Percentiles rank a stretch among this genome's conserved stretches.
Conservation (phyloP, 2,329 filamentous ascomycete genomes). For the Colletotrichum higginsianum region DNA sequence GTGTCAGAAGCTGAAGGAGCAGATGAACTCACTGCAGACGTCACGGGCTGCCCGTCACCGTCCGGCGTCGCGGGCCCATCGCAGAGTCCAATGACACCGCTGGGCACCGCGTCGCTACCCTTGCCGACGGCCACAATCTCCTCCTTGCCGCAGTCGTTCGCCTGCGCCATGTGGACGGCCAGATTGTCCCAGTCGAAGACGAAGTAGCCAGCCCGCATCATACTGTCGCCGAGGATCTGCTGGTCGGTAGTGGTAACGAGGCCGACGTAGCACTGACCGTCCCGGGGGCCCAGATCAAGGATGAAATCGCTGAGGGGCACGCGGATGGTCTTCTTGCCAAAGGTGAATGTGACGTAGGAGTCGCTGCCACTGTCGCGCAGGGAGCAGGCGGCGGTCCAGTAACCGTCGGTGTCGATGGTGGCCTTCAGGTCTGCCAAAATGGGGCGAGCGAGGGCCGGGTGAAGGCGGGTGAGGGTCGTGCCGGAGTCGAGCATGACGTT, state of each 20-base stretch:
- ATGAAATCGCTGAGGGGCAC: constrained; percentile 66
- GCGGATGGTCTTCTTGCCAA: constrained; percentile 57
- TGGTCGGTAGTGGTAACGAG: constrained; percentile 56
- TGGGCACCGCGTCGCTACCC: constrained; percentile 52
- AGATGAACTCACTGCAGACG: constrained; percentile 26
- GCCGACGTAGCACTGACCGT: constrained; percentile 59
- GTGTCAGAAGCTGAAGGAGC: constrained; percentile 1
- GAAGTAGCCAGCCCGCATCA: constrained; percentile 61
- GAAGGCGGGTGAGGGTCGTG: constrained; percentile 65
- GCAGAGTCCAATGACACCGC: constrained; percentile 53
- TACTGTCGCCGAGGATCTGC: constrained; percentile 61
- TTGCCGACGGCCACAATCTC: constrained; percentile 56
- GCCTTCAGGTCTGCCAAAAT: constrained; percentile 62
- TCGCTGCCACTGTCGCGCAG: constrained; percentile 53
- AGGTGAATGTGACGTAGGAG: constrained; percentile 62
- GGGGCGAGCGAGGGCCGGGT: constrained; percentile 56
- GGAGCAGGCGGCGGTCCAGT: constrained; percentile 61
- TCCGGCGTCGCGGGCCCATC: constrained; percentile 45
- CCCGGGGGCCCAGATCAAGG: constrained; percentile 54
- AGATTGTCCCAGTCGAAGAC: constrained; percentile 63
- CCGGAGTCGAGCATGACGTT: constrained; percentile 68
- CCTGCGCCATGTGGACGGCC: constrained; percentile 58
- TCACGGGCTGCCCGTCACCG: constrained; percentile 5
- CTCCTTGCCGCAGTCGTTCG: constrained; percentile 56
- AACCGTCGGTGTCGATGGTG: constrained; percentile 56